phyloP scores from a whole-genome alignment of 306 rosid species.

The Boehmeria nivea region DNA sequence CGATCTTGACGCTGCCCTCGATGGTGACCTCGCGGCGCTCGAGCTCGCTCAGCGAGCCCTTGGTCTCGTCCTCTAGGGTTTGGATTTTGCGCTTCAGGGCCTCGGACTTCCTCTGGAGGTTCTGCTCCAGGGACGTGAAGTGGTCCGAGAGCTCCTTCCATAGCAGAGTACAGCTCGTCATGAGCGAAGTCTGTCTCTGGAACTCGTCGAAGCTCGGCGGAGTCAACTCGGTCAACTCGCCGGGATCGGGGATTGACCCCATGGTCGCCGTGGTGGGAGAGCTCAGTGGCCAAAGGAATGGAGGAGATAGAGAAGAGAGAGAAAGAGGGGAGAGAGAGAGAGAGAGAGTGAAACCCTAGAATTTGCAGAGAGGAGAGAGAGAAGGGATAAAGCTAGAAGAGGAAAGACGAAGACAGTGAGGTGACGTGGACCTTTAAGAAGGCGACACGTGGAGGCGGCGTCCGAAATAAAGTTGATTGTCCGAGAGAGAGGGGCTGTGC shows the following conservation, averaged over 20 bases:
- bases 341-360: conserved; percentile 32
- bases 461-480: conserved; percentile 21
- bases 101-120: conserved; percentile 69
- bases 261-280: conserved; percentile 21
- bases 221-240: conserved; percentile 77
- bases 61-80: conserved; percentile 53
- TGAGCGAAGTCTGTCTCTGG: conserved; percentile 88
- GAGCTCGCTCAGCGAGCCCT: conserved; percentile 55
- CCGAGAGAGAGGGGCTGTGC: conserved; percentile 19
- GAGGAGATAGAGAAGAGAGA: conserved; percentile 13
- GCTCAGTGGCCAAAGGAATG: conserved; percentile 19
- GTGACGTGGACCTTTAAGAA: conserved; percentile 30
- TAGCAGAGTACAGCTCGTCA: conserved; percentile 93
- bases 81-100: conserved; percentile 57
- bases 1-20: conserved; percentile 64
- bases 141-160: conserved; percentile 98
- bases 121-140: conserved; percentile 67
- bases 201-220: conserved; percentile 85
- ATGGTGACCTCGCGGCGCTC: conserved; percentile 75
- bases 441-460: conserved; percentile 49
- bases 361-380: conserved; percentile 6
- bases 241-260: conserved; percentile 99
- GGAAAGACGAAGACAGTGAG: conserved; percentile 23
- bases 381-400: conserved; percentile 9
- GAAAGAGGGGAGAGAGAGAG: conserved; percentile 15